These are phyloP conservation scores for Plasmodium fragile DNA, from an alignment of 169 alveolate species.

Conservation along the genomic window DNA sequence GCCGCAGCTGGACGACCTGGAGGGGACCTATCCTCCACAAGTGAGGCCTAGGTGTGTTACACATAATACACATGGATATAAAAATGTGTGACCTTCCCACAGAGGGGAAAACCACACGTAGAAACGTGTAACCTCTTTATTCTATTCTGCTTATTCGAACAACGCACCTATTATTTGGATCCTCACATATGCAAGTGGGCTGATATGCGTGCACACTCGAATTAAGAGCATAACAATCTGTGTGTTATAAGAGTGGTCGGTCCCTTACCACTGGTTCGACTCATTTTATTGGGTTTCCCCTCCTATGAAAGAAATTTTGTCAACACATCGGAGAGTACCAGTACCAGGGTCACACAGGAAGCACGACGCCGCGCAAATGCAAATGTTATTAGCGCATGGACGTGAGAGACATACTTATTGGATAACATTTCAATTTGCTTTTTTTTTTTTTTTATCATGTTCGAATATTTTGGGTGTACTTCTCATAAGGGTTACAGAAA, in stretches of 20 bases:
- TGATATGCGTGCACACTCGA: background rate
- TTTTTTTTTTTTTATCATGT: background rate
- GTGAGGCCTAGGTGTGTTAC: background rate
- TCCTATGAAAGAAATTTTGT: background rate
- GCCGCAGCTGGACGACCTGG: background rate
- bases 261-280: background rate
- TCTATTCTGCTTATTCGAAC: background rate
- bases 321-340: background rate
- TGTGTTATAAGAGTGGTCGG: background rate
- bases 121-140: background rate
- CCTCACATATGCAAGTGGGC: background rate
- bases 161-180: background rate
- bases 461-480: background rate
- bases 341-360: background rate
- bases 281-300: background rate
- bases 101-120: background rate
- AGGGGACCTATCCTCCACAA: background rate
- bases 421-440: background rate
- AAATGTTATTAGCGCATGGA: background rate
- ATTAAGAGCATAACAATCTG: background rate
- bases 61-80: background rate
- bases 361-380: background rate
- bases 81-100: background rate
- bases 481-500: background rate
- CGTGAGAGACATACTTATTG: background rate